A percentile compares a stretch with the other conserved stretches of the same genome.
phyloP scores from a whole-genome alignment of 176 grass and related monocot species.

The Eragrostis nindensis region DNA sequence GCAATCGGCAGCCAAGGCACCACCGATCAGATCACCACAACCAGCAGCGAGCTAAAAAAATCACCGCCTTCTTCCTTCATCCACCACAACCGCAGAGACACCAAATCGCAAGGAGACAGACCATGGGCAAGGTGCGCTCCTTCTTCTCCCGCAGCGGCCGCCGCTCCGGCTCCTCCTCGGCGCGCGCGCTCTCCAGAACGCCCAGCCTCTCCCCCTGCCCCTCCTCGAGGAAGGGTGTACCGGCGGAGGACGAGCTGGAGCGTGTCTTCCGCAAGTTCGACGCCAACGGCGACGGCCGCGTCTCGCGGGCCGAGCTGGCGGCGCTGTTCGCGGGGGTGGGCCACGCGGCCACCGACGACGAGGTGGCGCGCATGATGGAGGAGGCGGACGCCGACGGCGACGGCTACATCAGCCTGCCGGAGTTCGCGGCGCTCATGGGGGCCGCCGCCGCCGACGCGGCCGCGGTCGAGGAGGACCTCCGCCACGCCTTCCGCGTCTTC shows the following conservation, averaged over 20 bases:
- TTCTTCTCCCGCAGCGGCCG: slow-evolving; percentile 68
- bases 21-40: neutral
- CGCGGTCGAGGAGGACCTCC: slow-evolving; percentile 72
- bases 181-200: neutral
- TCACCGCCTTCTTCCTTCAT: neutral
- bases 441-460: neutral
- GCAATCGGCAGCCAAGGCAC: too few species aligned
- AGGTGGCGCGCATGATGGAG: slow-evolving; percentile 77
- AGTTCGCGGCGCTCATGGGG: slow-evolving; percentile 72
- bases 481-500: slow-evolving; percentile 77
- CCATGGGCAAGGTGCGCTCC: slow-evolving; percentile 81
- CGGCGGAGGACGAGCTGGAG: slow-evolving; percentile 54
- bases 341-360: slow-evolving; percentile 59
- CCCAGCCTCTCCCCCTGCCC: neutral
- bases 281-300: slow-evolving; percentile 78
- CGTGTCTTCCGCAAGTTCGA: slow-evolving; percentile 94
- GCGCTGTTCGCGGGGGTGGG: slow-evolving; percentile 68
- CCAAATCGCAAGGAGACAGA: too few species aligned
- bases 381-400: slow-evolving; percentile 91
- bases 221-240: neutral
- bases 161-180: slow-evolving; percentile 1
- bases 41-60: neutral
- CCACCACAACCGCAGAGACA: too few species aligned
- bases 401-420: slow-evolving; percentile 73
- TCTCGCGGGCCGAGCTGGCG: slow-evolving; percentile 70